Percentiles rank a stretch among this genome's conserved stretches.
Conservation (phyloP, 2,329 filamentous ascomycete genomes). For the Pseudocercospora fuligena region DNA sequence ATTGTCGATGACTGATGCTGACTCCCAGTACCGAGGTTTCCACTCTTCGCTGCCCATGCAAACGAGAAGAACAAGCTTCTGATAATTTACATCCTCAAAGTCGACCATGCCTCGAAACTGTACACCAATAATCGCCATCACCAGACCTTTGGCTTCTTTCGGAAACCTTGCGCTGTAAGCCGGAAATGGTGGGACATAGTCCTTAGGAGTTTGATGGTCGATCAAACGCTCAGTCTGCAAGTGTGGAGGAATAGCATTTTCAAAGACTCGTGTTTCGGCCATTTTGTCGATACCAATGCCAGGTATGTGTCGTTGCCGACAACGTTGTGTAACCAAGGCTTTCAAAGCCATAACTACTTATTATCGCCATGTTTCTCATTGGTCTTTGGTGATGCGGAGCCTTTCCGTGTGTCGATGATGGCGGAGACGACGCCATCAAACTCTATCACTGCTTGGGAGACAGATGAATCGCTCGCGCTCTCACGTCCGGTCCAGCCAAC, state of each 20-base stretch:
- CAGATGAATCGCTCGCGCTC: not conserved
- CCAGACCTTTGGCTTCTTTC: slow-evolving; percentile 37
- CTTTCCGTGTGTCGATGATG: slow-evolving; percentile 15
- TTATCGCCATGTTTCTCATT: slow-evolving; percentile 15
- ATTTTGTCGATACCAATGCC: slow-evolving; percentile 13
- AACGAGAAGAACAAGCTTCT: slow-evolving; percentile 28
- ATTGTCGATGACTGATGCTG: slow-evolving; percentile 42
- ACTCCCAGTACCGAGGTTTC: slow-evolving; percentile 40
- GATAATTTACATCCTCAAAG: slow-evolving; percentile 15
- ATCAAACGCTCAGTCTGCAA: slow-evolving; percentile 26
- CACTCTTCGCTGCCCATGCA: slow-evolving; percentile 27
- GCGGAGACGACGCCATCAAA: slow-evolving; percentile 10
- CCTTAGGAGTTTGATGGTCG: slow-evolving; percentile 30
- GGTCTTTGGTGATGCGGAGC: slow-evolving; percentile 4
- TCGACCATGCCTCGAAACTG: slow-evolving; percentile 30
- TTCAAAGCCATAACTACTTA: slow-evolving; percentile 11
- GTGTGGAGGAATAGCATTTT: slow-evolving; percentile 31
- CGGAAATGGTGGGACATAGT: slow-evolving; percentile 40
- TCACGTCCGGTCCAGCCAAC: not conserved
- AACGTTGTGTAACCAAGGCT: not conserved
- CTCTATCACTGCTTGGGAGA: slow-evolving; percentile 1
- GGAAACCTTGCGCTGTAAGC: slow-evolving; percentile 43
- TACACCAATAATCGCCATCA: slow-evolving; percentile 44
- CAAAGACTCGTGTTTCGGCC: slow-evolving; percentile 24
- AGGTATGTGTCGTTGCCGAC: not conserved